Evolutionary conservation across 352 stramenopile species (phyloP), one percentile per base, ranked within the genome.

Genomic region (Pythium monospermum): DNA sequence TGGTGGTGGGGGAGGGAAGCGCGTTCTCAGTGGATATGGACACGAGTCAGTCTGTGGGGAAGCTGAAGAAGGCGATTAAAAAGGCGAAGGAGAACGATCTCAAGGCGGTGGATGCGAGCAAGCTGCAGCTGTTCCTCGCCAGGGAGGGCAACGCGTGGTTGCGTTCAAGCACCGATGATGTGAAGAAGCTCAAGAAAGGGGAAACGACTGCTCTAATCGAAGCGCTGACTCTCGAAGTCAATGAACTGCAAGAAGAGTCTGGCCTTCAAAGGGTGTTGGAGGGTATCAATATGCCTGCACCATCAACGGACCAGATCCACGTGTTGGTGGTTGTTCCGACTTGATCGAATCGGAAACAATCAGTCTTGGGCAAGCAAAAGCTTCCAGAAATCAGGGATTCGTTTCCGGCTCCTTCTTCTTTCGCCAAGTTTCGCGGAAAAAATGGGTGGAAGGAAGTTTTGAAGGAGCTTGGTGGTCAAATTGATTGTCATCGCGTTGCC

Each of bases 151-250:
- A 52, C 44, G 15, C 44, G 21, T 52, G 44, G 44, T 23, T 52
- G n/a, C 28, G 26, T 22, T 52, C 44, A 6, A 28, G 31, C 44
- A 41, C 44, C 4, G 44, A 52, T 27, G 44, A 52, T 27, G 44
- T 52, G 44, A 52, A 52, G 44, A 52, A 52, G 44, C 44, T 52
- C 44, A 52, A 52, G 44, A 52, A 52, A 52, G 44, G 44, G 4
- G 28, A 52, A 27, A 52, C 22, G 30, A 52, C 44, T 23, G 44
- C 44, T 41, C 31, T 41, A 28, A 52, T 52, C 31, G 44, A 52
- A 52, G 44, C 44, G 44, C 44, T 39, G 27, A 52, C 31, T 41
- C 44, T 30, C 31, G 30, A 52, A 52, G 33, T 26, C 28, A 52
- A 52, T 52, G 44, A 40, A 41, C 44, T 52, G 30, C 28, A 52